Base-by-base conservation (phyloP, 352 stramenopile genomes). In the Globisporangium rhizosaccharum region DNA sequence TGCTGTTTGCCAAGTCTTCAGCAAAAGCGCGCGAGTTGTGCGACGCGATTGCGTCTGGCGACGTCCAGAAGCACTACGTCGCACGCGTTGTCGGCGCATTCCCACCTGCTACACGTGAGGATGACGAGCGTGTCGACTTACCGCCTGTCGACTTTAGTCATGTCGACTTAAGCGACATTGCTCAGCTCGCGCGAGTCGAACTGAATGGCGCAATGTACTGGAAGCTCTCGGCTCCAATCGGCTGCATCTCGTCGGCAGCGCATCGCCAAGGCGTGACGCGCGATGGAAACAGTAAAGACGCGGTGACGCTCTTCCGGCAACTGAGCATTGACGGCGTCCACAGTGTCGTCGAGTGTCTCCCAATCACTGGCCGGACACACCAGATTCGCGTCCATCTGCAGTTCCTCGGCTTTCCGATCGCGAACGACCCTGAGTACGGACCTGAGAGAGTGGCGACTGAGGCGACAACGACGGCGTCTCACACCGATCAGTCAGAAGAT, bases 331-430 rank as follows among this genome's bases (percentile, higher is more conserved):
- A 59, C n/a, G 61, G 65, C 15, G 23, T 39, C 5, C 60, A 85
- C 55, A 91, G 86, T 42, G 61, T 98, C 46, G 79, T 98, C 10
- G 73, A 97, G 53, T 96, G 85, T 58, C 75, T 87, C 50, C 94
- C 95, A 39, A 67, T 90, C 25, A 98, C 96, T 10, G 96, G 96
- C 7, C 66, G 96, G 10, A 98, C 92, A 6, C 96, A 99, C 71
- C 95, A 99, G 73, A 97, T 98, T 66, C 86, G 96, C 30, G 72
- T 98, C 1, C 96, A 99, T 64, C 75, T 98, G 23, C 86, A 98
- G 61, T 72, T 85, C 53, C 50, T 93, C 23, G 79, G 75, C 6
- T 85, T 85, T 60, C 89, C 95, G 0, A 98, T 98, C 66, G 90
- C 82, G 18, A 98, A 98, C 64, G 93, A 98, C 63, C 88, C 93